These are phyloP conservation scores for Sphaerostilbella broomeana DNA, from an alignment of 2,329 filamentous ascomycete species.

Conservation along the genomic window DNA sequence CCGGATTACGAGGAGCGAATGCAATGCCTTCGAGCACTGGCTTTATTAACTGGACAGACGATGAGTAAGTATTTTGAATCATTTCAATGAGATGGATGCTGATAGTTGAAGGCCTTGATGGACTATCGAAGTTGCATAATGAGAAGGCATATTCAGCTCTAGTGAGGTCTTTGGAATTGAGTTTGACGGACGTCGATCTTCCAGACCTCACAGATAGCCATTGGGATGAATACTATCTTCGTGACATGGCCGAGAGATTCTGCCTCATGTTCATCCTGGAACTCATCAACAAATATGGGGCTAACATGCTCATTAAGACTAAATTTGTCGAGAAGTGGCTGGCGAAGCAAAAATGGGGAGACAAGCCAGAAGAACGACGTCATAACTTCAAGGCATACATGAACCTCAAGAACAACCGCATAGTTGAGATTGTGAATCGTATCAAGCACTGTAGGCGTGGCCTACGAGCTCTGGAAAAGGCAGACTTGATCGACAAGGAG, in stretches of 20 bases:
- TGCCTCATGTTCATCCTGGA: slow-evolving; percentile 52
- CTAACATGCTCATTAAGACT: slow-evolving; percentile 52
- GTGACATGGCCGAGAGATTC: slow-evolving; percentile 55
- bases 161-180: slow-evolving; percentile 54
- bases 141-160: slow-evolving; percentile 48
- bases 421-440: slow-evolving; percentile 45
- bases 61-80: slow-evolving; percentile 19
- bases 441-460: slow-evolving; percentile 46
- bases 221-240: slow-evolving; percentile 57
- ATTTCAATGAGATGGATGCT: slow-evolving; percentile 13
- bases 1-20: slow-evolving; percentile 54
- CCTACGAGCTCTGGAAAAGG: slow-evolving; percentile 43
- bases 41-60: slow-evolving; percentile 43
- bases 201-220: slow-evolving; percentile 47
- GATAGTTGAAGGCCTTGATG: slow-evolving; percentile 25
- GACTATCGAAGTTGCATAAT: slow-evolving; percentile 43
- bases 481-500: slow-evolving; percentile 38
- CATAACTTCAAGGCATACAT: slow-evolving; percentile 49
- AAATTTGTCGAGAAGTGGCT: slow-evolving; percentile 68
- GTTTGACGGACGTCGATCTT: slow-evolving; percentile 42
- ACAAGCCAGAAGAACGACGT: slow-evolving; percentile 43
- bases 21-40: slow-evolving; percentile 49
- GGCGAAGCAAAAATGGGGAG: slow-evolving; percentile 64
- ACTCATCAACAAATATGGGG: slow-evolving; percentile 53
- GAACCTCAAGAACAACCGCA: slow-evolving; percentile 43